phyloP scores from a whole-genome alignment of 768 basidiomycete species.

The Leucocoprinus leucothites region DNA sequence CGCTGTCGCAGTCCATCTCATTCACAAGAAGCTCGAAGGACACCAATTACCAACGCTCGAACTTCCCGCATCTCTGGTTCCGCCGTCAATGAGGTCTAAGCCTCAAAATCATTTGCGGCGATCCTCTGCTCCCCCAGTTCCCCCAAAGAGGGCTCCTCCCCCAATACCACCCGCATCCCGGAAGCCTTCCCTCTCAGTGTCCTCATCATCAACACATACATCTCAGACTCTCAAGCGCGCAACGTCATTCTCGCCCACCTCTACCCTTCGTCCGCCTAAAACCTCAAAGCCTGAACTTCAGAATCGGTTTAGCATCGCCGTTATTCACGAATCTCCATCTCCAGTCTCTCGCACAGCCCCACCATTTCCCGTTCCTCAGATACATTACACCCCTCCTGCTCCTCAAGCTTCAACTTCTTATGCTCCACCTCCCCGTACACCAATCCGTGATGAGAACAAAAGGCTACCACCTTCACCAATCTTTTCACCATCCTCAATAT shows the following conservation, averaged over 20 bases:
- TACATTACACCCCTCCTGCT: not conserved
- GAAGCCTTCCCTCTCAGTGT: conserved; percentile 1
- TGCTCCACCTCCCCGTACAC: not conserved
- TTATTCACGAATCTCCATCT: not conserved
- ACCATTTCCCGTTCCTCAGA: not conserved
- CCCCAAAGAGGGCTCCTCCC: conserved; percentile 13
- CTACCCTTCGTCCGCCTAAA: not conserved
- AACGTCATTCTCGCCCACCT: conserved; percentile 2
- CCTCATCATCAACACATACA: not conserved
- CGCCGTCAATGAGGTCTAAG: conserved; percentile 24
- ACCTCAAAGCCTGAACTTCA: not conserved
- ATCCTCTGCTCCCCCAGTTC: conserved; percentile 5
- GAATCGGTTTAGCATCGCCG: conserved; percentile 6
- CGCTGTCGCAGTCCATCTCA: conserved; percentile 33
- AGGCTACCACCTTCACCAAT: not conserved
- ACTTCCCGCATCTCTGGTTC: conserved; percentile 30
- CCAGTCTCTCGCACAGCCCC: not conserved
- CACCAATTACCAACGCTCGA: conserved; percentile 25
- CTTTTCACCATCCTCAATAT: not conserved
- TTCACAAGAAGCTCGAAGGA: conserved; percentile 28
- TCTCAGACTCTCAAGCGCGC: not conserved
- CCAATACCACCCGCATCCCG: conserved; percentile 4
- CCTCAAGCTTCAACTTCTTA: not conserved
- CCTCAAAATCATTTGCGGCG: conserved; percentile 13
- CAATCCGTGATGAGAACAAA: not conserved